phyloP scores from a whole-genome alignment of 345 rosid genomes.

The Nephelium lappaceum region DNA sequence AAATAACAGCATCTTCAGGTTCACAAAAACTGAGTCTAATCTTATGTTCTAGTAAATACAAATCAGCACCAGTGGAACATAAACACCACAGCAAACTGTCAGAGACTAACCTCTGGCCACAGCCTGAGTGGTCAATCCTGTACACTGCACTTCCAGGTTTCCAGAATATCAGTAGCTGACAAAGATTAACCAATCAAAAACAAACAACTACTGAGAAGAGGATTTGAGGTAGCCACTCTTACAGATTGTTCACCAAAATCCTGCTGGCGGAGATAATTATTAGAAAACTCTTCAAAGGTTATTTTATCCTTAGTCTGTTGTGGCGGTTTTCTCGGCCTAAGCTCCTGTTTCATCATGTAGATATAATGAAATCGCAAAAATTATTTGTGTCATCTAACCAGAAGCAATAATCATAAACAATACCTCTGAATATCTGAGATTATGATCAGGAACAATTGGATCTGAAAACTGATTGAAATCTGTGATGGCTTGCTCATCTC shows the following conservation, averaged over 20 bases:
- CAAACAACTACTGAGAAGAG: neutral
- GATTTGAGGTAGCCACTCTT: constrained; percentile 23
- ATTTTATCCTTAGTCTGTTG: constrained; percentile 31
- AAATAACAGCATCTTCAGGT: neutral
- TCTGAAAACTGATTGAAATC: constrained; percentile 22
- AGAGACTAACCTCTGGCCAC: constrained; percentile 48
- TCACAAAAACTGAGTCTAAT: neutral
- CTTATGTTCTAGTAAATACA: neutral
- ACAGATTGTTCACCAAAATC: constrained; percentile 40
- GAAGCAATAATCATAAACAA: constrained; percentile 17
- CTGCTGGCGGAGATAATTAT: constrained; percentile 31
- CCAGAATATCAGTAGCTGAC: constrained; percentile 13
- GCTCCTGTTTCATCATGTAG: constrained; percentile 17
- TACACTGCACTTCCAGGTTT: constrained; percentile 44
- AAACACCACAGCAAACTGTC: neutral
- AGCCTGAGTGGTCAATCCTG: constrained; percentile 37
- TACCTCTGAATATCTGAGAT: constrained; percentile 44
- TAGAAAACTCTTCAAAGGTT: constrained; percentile 32
- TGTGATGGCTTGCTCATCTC: constrained; percentile 25
- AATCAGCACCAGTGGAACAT: neutral
- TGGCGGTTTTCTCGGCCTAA: constrained; percentile 21
- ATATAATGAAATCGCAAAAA: neutral
- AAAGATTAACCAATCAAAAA: constrained; percentile 10
- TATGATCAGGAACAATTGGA: constrained; percentile 22
- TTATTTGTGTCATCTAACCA: constrained; percentile 10